phyloP scores from a whole-genome alignment of 495 filamentous ascomycete genomes.

The Aspergillus egyptiacus region DNA sequence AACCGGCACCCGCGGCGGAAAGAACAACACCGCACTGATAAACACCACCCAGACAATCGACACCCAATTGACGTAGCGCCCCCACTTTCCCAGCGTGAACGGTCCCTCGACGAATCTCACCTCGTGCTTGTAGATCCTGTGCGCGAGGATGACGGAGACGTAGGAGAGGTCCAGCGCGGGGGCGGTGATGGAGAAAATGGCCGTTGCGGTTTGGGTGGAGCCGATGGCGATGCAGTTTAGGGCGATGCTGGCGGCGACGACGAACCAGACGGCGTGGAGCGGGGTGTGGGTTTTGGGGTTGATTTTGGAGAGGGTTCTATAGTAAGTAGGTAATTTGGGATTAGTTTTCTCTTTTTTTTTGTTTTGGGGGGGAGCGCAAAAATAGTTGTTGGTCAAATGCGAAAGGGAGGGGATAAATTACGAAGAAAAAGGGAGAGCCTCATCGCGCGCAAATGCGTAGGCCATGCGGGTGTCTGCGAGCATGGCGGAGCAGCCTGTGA shows the following conservation, averaged over 20 bases:
- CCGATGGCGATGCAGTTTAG: slow-evolving; percentile 66
- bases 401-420: slow-evolving; percentile 25
- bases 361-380: not conserved
- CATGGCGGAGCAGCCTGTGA: slow-evolving; percentile 67
- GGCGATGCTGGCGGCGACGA: slow-evolving; percentile 54
- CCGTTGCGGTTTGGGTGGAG: slow-evolving; percentile 57
- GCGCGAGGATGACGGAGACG: slow-evolving; percentile 61
- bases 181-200: slow-evolving; percentile 67
- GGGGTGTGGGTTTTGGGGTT: slow-evolving; percentile 56
- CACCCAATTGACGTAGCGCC: slow-evolving; percentile 52
- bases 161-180: slow-evolving; percentile 66
- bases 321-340: not conserved
- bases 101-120: slow-evolving; percentile 60
- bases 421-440: slow-evolving; percentile 62
- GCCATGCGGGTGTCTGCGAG: slow-evolving; percentile 68
- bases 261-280: slow-evolving; percentile 66
- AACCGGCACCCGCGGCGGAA: slow-evolving; percentile 55
- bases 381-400: not conserved
- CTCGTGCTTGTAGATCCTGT: slow-evolving; percentile 50
- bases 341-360: not conserved
- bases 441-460: slow-evolving; percentile 64
- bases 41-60: slow-evolving; percentile 61
- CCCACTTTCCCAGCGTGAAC: slow-evolving; percentile 57
- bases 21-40: slow-evolving; percentile 63
- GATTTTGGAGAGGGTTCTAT: slow-evolving; percentile 51